Conservation (phyloP, 768 basidiomycete species). For the Lactarius tabidus region DNA sequence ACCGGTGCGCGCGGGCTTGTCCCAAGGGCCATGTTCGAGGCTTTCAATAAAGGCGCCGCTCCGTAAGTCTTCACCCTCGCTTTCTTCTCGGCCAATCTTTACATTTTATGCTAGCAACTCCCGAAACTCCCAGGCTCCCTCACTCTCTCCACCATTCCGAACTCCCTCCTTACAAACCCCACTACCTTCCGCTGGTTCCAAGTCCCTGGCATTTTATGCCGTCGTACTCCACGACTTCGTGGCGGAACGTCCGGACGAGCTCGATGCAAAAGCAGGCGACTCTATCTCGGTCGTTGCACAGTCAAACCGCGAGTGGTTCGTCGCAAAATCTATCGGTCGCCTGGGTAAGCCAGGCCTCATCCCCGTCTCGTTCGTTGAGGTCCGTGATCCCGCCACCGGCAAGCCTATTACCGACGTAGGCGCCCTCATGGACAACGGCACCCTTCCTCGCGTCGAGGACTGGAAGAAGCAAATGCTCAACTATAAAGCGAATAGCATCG, state of each 20-base stretch:
- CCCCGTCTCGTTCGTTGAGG: constrained; percentile 94
- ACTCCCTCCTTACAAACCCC: constrained; percentile 35
- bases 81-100: constrained; percentile 15
- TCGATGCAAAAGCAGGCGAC: constrained; percentile 92
- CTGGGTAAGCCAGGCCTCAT: constrained; percentile 96
- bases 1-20: constrained; percentile 90
- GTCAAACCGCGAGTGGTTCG: constrained; percentile 99
- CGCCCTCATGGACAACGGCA: constrained; percentile 78
- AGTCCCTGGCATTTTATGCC: constrained; percentile 79
- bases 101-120: constrained; percentile 4
- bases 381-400: constrained; percentile 88
- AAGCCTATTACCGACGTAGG: constrained; percentile 71
- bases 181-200: constrained; percentile 18
- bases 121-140: constrained; percentile 16
- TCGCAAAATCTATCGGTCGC: constrained; percentile 94
- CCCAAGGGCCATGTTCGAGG: constrained; percentile 83
- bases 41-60: constrained; percentile 71
- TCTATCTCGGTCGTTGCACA: constrained; percentile 96
- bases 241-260: constrained; percentile 95
- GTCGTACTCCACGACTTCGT: constrained; percentile 92
- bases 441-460: constrained; percentile 94
- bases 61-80: constrained; percentile 43
- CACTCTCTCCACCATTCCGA: constrained; percentile 24
- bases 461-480: constrained; percentile 95
- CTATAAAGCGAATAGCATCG: constrained; percentile 95